Conservation (phyloP, 192 early-diverging fungal species). For the Podila verticillata region DNA sequence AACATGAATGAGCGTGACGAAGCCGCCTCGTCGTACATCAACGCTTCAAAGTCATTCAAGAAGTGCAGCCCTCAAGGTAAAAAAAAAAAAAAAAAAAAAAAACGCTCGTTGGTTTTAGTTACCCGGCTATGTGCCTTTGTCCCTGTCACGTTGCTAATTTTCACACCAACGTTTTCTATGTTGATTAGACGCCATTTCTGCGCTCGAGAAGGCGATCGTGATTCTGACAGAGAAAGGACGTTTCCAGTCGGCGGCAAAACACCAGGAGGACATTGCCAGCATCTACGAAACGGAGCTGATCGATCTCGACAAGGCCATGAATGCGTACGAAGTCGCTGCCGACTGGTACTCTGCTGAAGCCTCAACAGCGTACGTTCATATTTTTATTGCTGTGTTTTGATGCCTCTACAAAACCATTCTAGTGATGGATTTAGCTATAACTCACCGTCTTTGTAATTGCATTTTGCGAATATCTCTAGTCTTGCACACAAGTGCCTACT, state of each 20-base stretch:
- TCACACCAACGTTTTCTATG: background rate
- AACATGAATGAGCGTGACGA: conserved; percentile 86
- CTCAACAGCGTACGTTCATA: conserved; percentile 77
- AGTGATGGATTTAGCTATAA: background rate
- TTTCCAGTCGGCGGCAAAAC: conserved; percentile 90
- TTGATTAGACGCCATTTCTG: conserved; percentile 73
- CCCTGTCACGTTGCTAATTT: background rate
- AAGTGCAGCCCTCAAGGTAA: conserved; percentile 79
- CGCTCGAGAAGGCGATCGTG: conserved; percentile 80
- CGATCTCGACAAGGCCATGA: conserved; percentile 81
- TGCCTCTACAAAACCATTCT: background rate
- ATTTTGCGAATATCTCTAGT: conserved; percentile 45
- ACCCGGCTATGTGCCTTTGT: background rate
- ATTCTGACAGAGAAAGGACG: conserved; percentile 87
- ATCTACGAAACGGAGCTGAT: conserved; percentile 89
- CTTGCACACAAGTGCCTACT: conserved; percentile 90
- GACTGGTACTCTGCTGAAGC: conserved; percentile 96
- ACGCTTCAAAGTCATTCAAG: conserved; percentile 92
- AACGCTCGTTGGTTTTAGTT: too few relatives aligned
- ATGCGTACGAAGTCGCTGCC: conserved; percentile 90
- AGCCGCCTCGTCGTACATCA: conserved; percentile 82
- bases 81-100: background rate
- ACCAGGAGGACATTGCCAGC: conserved; percentile 94
- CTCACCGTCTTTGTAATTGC: background rate
- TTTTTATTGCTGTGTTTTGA: background rate